Conservation (phyloP, 2,329 filamentous ascomycete genomes). For the Aspergillus piperis region DNA sequence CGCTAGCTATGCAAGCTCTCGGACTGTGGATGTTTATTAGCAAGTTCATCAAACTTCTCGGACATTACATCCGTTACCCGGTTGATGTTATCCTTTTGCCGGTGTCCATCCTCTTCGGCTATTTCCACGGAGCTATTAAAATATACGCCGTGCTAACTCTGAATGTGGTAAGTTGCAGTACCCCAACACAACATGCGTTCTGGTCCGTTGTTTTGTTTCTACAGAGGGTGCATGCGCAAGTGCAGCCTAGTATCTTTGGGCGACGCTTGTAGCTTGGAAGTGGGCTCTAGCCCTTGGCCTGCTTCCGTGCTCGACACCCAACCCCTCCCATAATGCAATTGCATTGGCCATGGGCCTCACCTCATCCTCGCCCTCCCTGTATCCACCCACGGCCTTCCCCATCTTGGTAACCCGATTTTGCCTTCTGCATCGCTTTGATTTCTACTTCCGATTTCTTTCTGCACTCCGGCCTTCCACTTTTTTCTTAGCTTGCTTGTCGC, state of each 20-base stretch:
- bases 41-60: conserved; percentile 88
- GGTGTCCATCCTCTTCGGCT: conserved; percentile 86
- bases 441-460: not conserved
- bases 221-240: conserved; percentile 5
- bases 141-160: conserved; percentile 81
- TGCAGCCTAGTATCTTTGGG: conserved; percentile 2
- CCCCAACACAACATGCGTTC: not conserved
- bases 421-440: not conserved
- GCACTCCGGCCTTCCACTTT: not conserved
- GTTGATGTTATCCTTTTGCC: conserved; percentile 77
- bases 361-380: not conserved
- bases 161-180: conserved; percentile 67
- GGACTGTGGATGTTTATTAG: conserved; percentile 79
- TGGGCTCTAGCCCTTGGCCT: conserved; percentile 8
- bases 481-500: not conserved
- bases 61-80: conserved; percentile 82
- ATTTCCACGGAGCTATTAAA: conserved; percentile 91
- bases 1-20: conserved; percentile 62
- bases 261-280: conserved; percentile 2
- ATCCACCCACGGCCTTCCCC: not conserved
- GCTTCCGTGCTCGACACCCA: not conserved
- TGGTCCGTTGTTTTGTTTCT: conserved; percentile 7
- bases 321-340: conserved; percentile 8
- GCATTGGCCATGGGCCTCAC: conserved; percentile 4
- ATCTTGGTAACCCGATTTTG: conserved; percentile 8